A percentile compares a stretch with the other conserved stretches of the same genome.
phyloP scores from a whole-genome alignment of 176 grass and related monocot species.

The Aegilops sharonensis region DNA sequence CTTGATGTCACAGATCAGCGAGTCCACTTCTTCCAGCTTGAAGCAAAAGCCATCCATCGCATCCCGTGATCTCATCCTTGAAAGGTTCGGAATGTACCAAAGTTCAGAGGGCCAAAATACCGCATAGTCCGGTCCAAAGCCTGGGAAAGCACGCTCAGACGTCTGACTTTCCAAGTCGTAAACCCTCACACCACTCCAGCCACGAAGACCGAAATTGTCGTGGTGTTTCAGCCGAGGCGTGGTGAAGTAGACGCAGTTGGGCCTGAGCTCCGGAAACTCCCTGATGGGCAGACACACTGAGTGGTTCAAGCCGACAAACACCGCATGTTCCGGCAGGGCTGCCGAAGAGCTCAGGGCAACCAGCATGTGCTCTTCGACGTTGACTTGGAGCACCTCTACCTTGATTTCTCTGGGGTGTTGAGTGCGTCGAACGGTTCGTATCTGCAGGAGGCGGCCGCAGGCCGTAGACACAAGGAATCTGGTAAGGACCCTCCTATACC shows the following conservation, averaged over 20 bases:
- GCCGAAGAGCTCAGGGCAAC: not conserved
- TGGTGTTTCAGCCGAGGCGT: not conserved
- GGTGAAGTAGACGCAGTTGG: slow-evolving; percentile 1
- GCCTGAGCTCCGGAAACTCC: not conserved
- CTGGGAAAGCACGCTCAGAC: not conserved
- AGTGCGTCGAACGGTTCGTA: not conserved
- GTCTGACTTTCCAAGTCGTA: not conserved
- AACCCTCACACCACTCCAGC: not conserved
- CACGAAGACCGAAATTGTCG: not conserved
- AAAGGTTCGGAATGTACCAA: not conserved
- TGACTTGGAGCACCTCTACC: not conserved
- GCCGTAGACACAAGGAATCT: not conserved
- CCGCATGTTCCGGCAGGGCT: not conserved
- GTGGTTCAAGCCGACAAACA: not conserved
- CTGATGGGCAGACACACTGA: not conserved
- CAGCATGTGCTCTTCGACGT: not conserved
- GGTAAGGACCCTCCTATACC: not conserved
- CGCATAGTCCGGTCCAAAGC: not conserved
- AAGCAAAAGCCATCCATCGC: too few relatives aligned
- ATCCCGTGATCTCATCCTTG: too few relatives aligned
- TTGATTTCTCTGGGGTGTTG: not conserved
- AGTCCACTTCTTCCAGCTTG: too few relatives aligned
- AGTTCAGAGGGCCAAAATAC: not conserved
- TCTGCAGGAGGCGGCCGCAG: not conserved
- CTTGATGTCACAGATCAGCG: too few relatives aligned